These are phyloP conservation scores for Plasmodium cynomolgi DNA, from an alignment of 169 alveolate species.

Conservation along the genomic window DNA sequence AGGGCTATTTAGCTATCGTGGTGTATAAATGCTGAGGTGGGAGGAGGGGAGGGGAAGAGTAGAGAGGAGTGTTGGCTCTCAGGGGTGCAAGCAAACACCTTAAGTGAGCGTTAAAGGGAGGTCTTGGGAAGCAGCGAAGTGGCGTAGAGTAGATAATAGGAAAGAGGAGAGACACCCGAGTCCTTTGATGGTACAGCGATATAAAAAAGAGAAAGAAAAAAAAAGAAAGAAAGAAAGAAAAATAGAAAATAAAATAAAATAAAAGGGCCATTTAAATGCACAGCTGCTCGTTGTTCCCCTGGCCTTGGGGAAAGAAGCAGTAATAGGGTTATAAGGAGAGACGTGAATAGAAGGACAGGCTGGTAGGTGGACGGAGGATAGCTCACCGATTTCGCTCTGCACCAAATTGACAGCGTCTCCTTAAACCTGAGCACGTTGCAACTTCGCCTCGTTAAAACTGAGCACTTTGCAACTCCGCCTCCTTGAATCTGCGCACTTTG, in stretches of 20 bases:
- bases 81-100: background rate
- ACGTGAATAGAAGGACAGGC: background rate
- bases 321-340: too few species aligned
- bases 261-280: background rate
- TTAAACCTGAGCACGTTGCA: background rate
- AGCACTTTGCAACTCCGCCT: background rate
- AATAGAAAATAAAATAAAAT: too few species aligned
- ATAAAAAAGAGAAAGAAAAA: background rate
- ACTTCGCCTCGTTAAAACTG: too few species aligned
- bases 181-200: background rate
- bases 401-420: background rate
- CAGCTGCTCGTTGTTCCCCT: background rate
- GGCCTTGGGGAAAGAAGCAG: background rate
- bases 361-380: background rate
- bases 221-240: background rate
- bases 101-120: background rate
- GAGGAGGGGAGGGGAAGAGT: background rate
- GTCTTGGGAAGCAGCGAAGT: background rate
- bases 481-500: too few species aligned
- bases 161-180: background rate
- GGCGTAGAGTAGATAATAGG: background rate
- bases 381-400: background rate
- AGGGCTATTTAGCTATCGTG: conserved; percentile 69
- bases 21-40: conserved; percentile 63
- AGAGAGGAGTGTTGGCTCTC: background rate